Evolutionary conservation across 176 grass and related monocot species (phyloP).

Genomic region (Triticum dicoccoides): DNA sequence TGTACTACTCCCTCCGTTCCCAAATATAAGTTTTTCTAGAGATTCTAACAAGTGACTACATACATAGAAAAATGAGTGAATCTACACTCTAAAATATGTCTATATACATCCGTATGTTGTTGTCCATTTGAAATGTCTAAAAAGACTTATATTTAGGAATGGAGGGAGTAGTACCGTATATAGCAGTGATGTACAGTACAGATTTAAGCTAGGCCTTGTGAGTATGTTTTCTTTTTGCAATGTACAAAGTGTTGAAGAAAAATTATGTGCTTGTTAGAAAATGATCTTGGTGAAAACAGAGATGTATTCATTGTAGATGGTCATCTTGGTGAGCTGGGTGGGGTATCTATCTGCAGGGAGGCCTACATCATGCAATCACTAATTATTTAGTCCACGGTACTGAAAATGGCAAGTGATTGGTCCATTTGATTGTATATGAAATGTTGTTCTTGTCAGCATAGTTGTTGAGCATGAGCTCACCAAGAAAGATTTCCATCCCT

Average conservation of each 20-base stretch:
- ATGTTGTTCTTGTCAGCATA: background rate
- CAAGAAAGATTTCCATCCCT: background rate
- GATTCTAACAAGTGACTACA: too few species aligned
- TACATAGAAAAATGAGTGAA: too few species aligned
- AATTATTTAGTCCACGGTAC: background rate
- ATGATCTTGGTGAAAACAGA: background rate
- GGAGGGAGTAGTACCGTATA: too few species aligned
- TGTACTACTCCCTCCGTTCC: background rate
- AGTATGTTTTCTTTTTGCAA: background rate
- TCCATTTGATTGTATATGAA: background rate
- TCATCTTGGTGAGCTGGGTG: background rate
- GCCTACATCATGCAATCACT: too few species aligned
- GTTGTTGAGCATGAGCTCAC: too few species aligned
- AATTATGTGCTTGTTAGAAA: background rate
- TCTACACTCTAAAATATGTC: too few species aligned
- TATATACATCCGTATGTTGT: too few species aligned
- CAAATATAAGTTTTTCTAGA: too few species aligned
- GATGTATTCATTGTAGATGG: background rate
- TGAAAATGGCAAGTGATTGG: background rate
- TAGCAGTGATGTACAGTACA: background rate
- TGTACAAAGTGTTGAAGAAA: slow-evolving; percentile 2
- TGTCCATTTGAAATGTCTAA: too few species aligned
- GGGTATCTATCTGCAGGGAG: background rate
- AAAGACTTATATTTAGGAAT: too few species aligned
- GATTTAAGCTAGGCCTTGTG: background rate